These are phyloP conservation scores for Stagonosporopsis cucurbitacearum DNA, from an alignment of 2,329 filamentous ascomycete species.

Conservation along the genomic window DNA sequence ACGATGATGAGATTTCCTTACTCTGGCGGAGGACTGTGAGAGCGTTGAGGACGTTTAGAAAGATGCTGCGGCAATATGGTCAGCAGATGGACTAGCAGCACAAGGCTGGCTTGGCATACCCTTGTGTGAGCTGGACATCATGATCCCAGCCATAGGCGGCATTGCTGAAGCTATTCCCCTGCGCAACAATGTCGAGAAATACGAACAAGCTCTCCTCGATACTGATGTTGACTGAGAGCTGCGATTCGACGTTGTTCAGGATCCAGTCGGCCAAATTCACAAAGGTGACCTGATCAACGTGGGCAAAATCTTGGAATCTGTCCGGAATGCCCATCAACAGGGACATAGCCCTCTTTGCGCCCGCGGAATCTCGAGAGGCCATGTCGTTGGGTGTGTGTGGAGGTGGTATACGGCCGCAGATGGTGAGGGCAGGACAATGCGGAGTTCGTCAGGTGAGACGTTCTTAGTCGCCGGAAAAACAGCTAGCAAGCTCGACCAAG, in stretches of 20 bases:
- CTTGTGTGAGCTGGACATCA: constrained; percentile 45
- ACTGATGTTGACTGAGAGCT: constrained; percentile 40
- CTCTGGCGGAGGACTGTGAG: constrained; percentile 42
- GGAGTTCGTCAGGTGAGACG: constrained; percentile 21
- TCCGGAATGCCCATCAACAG: constrained; percentile 46
- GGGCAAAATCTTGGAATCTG: constrained; percentile 47
- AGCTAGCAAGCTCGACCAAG: constrained; percentile 12
- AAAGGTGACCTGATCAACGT: constrained; percentile 49
- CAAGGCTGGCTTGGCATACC: constrained; percentile 31
- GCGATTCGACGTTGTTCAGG: constrained; percentile 41
- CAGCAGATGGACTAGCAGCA: constrained; percentile 17
- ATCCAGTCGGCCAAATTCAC: constrained; percentile 49
- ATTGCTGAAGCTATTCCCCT: constrained; percentile 44
- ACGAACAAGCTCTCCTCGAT: constrained; percentile 48
- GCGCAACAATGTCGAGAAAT: constrained; percentile 47
- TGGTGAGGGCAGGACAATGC: constrained; percentile 10
- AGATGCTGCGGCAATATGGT: constrained; percentile 38
- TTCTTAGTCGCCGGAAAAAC: constrained; percentile 14
- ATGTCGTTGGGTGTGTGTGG: constrained; percentile 21
- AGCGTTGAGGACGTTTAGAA: constrained; percentile 44
- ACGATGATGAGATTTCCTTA: constrained; percentile 40
- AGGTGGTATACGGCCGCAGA: not conserved
- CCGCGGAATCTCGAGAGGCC: constrained; percentile 32
- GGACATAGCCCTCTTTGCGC: constrained; percentile 38
- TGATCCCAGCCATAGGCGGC: constrained; percentile 46